These are phyloP conservation scores for Malassezia pachydermatis DNA, from an alignment of 1,284 basidiomycete species.

Conservation along the genomic window DNA sequence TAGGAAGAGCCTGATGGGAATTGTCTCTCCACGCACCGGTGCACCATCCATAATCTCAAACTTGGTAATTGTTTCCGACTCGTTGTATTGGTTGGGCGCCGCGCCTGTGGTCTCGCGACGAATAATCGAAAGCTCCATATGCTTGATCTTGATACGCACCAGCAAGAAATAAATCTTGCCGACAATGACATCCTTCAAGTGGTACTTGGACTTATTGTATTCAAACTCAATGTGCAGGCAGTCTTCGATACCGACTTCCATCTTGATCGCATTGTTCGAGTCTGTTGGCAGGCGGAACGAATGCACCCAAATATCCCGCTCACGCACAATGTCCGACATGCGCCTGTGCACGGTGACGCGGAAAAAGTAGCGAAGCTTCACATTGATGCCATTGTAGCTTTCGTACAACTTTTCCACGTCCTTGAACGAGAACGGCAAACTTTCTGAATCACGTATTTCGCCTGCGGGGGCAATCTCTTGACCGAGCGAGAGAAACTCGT, in stretches of 20 bases:
- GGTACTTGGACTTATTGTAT: slow-evolving; percentile 99
- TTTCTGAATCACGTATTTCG: slow-evolving; percentile 86
- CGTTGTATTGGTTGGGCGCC: slow-evolving; percentile 90
- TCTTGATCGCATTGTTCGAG: slow-evolving; percentile 93
- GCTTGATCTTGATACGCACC: slow-evolving; percentile 98
- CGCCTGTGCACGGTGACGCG: slow-evolving; percentile 79
- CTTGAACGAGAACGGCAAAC: slow-evolving; percentile 93
- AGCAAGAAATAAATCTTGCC: slow-evolving; percentile 98
- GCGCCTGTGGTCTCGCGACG: slow-evolving; percentile 84
- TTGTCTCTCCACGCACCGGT: slow-evolving; percentile 83
- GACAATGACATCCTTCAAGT: slow-evolving; percentile 96
- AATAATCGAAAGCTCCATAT: slow-evolving; percentile 98
- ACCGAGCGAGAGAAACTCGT: slow-evolving; percentile 88
- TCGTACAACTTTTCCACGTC: slow-evolving; percentile 99
- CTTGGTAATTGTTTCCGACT: slow-evolving; percentile 97
- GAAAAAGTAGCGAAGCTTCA: slow-evolving; percentile 85
- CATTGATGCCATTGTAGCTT: slow-evolving; percentile 94
- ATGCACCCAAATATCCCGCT: slow-evolving; percentile 93
- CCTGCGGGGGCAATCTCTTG: slow-evolving; percentile 89
- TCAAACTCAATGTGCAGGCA: slow-evolving; percentile 98
- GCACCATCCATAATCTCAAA: slow-evolving; percentile 80
- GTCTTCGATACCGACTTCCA: slow-evolving; percentile 99
- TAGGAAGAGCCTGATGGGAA: slow-evolving; percentile 91
- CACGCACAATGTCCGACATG: slow-evolving; percentile 83
- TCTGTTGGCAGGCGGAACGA: slow-evolving; percentile 97